A percentile compares a stretch with the other conserved stretches of the same genome.
Conservation (phyloP, 768 basidiomycete genomes). For the Cystofilobasidium capitatum region DNA sequence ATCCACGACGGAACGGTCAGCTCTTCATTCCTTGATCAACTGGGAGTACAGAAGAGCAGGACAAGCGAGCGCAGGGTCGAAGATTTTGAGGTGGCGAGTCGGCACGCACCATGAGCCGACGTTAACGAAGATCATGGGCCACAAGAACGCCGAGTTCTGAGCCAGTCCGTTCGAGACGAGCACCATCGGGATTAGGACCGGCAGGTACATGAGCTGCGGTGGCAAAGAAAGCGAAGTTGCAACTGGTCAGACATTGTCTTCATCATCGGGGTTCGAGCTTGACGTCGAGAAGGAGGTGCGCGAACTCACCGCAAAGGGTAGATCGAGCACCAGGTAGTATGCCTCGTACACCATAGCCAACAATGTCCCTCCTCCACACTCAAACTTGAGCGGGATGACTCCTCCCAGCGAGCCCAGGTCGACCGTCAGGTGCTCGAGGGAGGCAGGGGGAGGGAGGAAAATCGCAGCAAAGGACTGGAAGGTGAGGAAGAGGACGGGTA, state of each 20-base stretch:
- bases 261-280: neutral
- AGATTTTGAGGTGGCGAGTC: neutral
- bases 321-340: slow-evolving; percentile 18
- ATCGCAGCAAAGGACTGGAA: slow-evolving; percentile 3
- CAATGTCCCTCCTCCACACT: slow-evolving; percentile 13
- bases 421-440: neutral
- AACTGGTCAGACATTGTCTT: too few relatives aligned
- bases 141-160: neutral
- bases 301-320: neutral
- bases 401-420: neutral
- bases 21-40: too few relatives aligned
- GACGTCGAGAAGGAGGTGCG: neutral
- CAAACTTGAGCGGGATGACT: slow-evolving; percentile 4
- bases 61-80: neutral
- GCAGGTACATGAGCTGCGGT: slow-evolving; percentile 10
- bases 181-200: slow-evolving; percentile 6
- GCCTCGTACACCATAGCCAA: neutral
- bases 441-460: slow-evolving; percentile 7
- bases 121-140: slow-evolving; percentile 6
- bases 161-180: slow-evolving; percentile 9
- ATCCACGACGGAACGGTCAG: neutral
- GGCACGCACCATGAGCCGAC: slow-evolving; percentile 11
- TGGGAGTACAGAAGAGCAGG: neutral
- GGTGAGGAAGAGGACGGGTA: slow-evolving; percentile 20
- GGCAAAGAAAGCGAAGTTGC: neutral